Base-by-base conservation (phyloP, 2,329 filamentous ascomycete genomes). In the Fusarium oligoseptatum region DNA sequence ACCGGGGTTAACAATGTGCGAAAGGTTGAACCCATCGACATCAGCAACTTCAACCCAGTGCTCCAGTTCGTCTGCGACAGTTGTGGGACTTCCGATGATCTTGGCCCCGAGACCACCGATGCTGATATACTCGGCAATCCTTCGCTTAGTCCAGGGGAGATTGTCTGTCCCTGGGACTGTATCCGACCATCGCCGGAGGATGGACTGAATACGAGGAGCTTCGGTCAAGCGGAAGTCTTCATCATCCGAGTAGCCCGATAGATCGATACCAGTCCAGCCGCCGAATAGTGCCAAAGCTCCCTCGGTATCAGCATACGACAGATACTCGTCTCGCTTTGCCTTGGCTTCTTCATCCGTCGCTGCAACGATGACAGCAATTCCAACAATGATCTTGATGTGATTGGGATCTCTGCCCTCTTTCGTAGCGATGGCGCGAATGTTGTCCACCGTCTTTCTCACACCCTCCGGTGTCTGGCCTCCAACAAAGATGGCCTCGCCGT, bases 121-220 rank as follows among this genome's bases (percentile, higher is more conserved):
- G 1, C 85, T 80, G 37, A 90, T 79, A 70, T 89, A 89, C 70
- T 90, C 88, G 43, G 89, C 87, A 1, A 88, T 88, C 67, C 88
- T 85, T 1, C 80, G 81, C 76, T 91, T 90, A 77, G 90, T 90
- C 86, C 88, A 91, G 0, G 85, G 87, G 0, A 72, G 43, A 27
- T 73, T 70, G 2, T 76, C 71, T n/a, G 70, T 68, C 3, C 73
- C 76, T 81, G 8, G 86, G 15, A 57, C 55, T 12, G 55, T 57
- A 2, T 36, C 29, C 0, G 55, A 57, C 55, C 55, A 57, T 24
- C 55, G n/a, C 1, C 55, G 34, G 2, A 57, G 32, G 22, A 57
- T 57, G 12, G 55, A 57, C 3, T 3, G 55, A 6, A 57, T 39
- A 4, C 55, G 32, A 3, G 55, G 55, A 17, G 55, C 32, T 6